Conservation (phyloP, 2,329 filamentous ascomycete genomes). For the Aureobasidium uvarum region DNA sequence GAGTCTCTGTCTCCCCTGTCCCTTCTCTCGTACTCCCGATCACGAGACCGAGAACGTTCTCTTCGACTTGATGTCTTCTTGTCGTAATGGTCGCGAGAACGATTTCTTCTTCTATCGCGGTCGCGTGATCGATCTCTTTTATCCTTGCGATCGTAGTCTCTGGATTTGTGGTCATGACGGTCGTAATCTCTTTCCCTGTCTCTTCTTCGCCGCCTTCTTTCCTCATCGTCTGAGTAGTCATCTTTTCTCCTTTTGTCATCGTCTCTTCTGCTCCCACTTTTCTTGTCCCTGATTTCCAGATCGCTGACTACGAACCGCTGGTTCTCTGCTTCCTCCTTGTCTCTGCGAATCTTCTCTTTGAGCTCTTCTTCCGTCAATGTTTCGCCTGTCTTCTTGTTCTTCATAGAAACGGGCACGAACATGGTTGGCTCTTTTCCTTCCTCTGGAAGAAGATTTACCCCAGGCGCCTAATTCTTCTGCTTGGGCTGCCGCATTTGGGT, state of each 20-base stretch:
- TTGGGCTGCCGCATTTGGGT: constrained; percentile 63
- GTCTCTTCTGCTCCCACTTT: constrained; percentile 1
- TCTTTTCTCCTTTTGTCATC: not conserved
- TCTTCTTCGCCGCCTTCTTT: not conserved
- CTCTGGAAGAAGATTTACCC: constrained; percentile 63
- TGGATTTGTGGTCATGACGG: constrained; percentile 8
- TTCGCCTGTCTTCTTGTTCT: constrained; percentile 62
- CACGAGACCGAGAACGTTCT: constrained; percentile 1
- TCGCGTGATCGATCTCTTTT: constrained; percentile 10
- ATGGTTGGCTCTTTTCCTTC: constrained; percentile 53
- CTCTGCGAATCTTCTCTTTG: constrained; percentile 36
- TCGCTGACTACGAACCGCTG: not conserved
- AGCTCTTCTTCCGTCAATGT: constrained; percentile 62
- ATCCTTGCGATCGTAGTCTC: constrained; percentile 6
- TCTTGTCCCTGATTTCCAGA: constrained; percentile 19
- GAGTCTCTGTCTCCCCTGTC: constrained; percentile 2
- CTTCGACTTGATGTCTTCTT: not conserved
- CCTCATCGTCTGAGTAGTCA: constrained; percentile 13
- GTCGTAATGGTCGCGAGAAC: not conserved
- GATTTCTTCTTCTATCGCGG: not conserved
- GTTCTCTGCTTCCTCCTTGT: constrained; percentile 19
- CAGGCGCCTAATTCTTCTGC: constrained; percentile 74
- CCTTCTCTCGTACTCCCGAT: constrained; percentile 2
- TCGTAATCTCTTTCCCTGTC: constrained; percentile 19
- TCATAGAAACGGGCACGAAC: constrained; percentile 62